These are phyloP conservation scores for Phaeomoniella chlamydospora DNA, from an alignment of 2,329 filamentous ascomycete species.

Conservation along the genomic window DNA sequence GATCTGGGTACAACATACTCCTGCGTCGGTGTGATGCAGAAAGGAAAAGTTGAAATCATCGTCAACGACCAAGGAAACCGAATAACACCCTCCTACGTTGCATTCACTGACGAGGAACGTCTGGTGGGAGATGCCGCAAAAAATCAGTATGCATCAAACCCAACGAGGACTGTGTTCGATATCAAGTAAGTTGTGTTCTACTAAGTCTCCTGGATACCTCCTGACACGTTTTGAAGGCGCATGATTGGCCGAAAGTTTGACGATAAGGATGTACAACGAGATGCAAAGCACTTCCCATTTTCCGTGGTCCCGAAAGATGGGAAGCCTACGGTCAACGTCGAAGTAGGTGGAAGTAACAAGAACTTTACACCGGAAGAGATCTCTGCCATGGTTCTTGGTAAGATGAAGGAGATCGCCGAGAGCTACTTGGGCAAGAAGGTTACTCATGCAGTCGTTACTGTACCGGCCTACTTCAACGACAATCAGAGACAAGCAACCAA, in stretches of 20 bases:
- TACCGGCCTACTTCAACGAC: conserved; percentile 97
- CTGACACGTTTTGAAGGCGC: conserved; percentile 37
- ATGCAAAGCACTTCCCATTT: conserved; percentile 98
- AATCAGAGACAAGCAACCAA: conserved; percentile 95
- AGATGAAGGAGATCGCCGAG: conserved; percentile 55
- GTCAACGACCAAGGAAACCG: conserved; percentile 95
- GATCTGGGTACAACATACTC: conserved; percentile 80
- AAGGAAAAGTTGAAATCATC: conserved; percentile 88
- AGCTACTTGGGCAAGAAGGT: conserved; percentile 46
- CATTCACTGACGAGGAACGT: conserved; percentile 92
- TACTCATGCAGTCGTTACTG: conserved; percentile 64
- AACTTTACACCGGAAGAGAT: conserved; percentile 53
- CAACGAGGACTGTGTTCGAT: conserved; percentile 61
- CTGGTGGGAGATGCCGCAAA: conserved; percentile 95
- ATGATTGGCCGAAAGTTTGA: conserved; percentile 72
- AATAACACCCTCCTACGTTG: conserved; percentile 89
- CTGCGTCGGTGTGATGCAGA: conserved; percentile 91
- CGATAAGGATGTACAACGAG: conserved; percentile 77
- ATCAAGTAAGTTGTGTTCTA: conserved; percentile 55
- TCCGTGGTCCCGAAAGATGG: conserved; percentile 78
- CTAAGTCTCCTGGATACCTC: neutral
- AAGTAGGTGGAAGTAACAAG: conserved; percentile 43
- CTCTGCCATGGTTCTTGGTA: conserved; percentile 51
- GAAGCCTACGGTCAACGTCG: conserved; percentile 69
- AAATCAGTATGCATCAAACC: conserved; percentile 81